Evolutionary conservation across 495 filamentous ascomycete species (phyloP), one percentile per base, ranked within the genome.

Genomic region (Aspergillus nanangensis): DNA sequence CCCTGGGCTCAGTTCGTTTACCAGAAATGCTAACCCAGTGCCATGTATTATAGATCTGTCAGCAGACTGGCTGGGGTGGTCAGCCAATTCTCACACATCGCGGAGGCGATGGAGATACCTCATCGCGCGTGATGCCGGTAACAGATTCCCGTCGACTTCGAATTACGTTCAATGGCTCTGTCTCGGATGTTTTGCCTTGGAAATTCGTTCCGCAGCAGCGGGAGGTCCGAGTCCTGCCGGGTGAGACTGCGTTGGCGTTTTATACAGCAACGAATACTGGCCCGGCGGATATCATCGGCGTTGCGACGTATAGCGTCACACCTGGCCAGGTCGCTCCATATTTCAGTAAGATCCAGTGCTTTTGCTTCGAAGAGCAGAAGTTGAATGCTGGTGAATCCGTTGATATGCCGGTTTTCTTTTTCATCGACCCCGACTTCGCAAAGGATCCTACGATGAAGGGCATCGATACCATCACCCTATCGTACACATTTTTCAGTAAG

Each of bases 371-470:
- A 75, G 90, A 89, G 66, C 85, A 98, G 77, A 80, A 94, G 52
- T 69, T 98, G 41, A 92, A 90, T 63, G 92, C 90, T 18, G 90
- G 92, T 20, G 94, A 99, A 73, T 90, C 90, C 27, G 94, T 99
- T 41, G 94, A 99, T 71, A 99, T 99, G 94, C 94, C 94, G 3
- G 94, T 99, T 5, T 97, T 99, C 72, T 99, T 99, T 62, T 99
- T 95, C 66, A 86, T 99, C 56, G 94, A 99, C 61, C 94, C 94
- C 5, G 94, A 96, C 53, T 87, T 97, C 70, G 73, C 88, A 35
- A 87, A 87, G 48, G 94, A 99, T 67, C 74, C 91, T 15, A 87
- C 83, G 37, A 97, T 96, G 93, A 84, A 77, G 65, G 87, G 86
- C 0, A 89, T 99, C 54, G 89, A 96, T 67, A 93, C 88, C 18